Evolutionary conservation across 1,139 yeast genomes (phyloP).

Genomic region (Eremothecium gossypii): DNA sequence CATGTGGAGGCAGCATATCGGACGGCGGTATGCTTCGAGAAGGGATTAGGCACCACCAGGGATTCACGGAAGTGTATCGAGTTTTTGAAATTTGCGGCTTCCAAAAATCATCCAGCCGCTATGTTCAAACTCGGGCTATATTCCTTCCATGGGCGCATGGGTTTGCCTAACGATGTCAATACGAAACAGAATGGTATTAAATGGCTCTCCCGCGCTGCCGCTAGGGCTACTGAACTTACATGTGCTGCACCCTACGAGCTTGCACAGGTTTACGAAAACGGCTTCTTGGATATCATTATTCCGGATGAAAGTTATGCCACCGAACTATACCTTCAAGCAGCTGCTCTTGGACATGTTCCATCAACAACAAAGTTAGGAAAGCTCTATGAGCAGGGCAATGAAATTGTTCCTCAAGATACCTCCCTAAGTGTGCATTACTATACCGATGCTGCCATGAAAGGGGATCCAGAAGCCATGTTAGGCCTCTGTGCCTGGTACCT

Average conservation of each 20-base stretch:
- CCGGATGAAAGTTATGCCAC: conserved; percentile 78
- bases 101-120: conserved; percentile 89
- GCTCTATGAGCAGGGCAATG: conserved; percentile 74
- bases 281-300: conserved; percentile 79
- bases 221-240: conserved; percentile 72
- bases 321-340: conserved; percentile 80
- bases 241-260: conserved; percentile 92
- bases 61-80: conserved; percentile 83
- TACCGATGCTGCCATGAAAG: conserved; percentile 81
- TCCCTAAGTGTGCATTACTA: conserved; percentile 86
- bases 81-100: conserved; percentile 78
- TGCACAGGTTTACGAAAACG: conserved; percentile 74
- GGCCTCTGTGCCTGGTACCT: conserved; percentile 96
- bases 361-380: conserved; percentile 75
- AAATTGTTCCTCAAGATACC: conserved; percentile 70
- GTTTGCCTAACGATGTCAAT: conserved; percentile 55
- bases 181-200: conserved; percentile 82
- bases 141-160: conserved; percentile 78
- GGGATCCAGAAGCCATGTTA: conserved; percentile 83
- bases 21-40: conserved; percentile 84
- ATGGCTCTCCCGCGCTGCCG: conserved; percentile 85
- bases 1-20: conserved; percentile 88
- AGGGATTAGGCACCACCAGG: conserved; percentile 85
- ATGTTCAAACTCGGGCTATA: conserved; percentile 88
- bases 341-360: conserved; percentile 76